Conservation (phyloP, 2,329 filamentous ascomycete genomes). For the Aspergillus spinulosporus region DNA sequence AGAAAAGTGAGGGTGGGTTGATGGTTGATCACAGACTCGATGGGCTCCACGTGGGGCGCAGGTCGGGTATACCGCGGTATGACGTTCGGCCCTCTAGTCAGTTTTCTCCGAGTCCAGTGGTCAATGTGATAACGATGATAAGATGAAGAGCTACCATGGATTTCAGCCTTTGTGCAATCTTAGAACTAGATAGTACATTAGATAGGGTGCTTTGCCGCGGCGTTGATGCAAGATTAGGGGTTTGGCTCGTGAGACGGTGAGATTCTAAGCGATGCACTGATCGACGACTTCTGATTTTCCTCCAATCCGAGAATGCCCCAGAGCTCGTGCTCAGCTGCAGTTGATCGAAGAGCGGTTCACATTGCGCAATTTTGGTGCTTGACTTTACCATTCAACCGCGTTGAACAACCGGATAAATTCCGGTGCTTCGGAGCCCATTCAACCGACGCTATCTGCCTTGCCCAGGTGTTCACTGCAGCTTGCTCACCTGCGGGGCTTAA, state of each 20-base stretch:
- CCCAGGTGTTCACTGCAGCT: background rate
- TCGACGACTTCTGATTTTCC: slow-evolving; percentile 8
- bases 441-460: background rate
- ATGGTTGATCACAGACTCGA: background rate
- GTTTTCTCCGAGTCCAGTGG: slow-evolving; percentile 8
- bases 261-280: background rate
- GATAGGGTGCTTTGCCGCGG: background rate
- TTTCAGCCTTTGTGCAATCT: background rate
- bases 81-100: slow-evolving; percentile 23
- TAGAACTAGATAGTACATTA: background rate
- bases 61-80: slow-evolving; percentile 21
- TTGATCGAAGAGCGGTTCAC: background rate
- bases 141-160: background rate
- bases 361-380: background rate
- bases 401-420: background rate
- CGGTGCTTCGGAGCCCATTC: slow-evolving; percentile 3
- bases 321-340: background rate
- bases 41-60: slow-evolving; percentile 22
- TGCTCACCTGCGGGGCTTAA: background rate
- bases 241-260: background rate
- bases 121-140: slow-evolving; percentile 6
- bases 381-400: background rate
- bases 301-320: slow-evolving; percentile 2
- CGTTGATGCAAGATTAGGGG: slow-evolving; percentile 7
- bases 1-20: background rate